These are phyloP conservation scores for Plasmodium falciparum DNA, from an alignment of 169 alveolate species.

Conservation along the genomic window DNA sequence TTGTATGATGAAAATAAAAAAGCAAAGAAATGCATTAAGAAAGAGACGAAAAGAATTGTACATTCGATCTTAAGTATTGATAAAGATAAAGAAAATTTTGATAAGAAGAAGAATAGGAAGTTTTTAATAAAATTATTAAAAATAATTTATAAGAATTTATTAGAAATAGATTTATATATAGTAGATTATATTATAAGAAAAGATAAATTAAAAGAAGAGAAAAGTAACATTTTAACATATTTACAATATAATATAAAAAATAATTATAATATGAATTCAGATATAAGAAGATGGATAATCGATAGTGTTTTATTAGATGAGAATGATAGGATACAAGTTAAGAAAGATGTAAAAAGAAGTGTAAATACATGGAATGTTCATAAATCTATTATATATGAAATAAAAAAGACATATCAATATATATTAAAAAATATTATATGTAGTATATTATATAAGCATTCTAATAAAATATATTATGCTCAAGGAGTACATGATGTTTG, in stretches of 20 bases:
- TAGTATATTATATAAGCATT: slow-evolving; percentile 71
- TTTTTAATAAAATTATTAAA: slow-evolving; percentile 56
- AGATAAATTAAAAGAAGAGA: slow-evolving; percentile 3
- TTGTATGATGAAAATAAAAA: neutral
- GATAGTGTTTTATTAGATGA: slow-evolving; percentile 69
- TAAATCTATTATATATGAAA: slow-evolving; percentile 58
- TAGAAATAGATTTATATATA: slow-evolving; percentile 61
- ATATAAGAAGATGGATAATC: slow-evolving; percentile 52
- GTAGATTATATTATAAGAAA: slow-evolving; percentile 56
- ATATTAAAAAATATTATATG: slow-evolving; percentile 72
- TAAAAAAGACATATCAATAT: slow-evolving; percentile 68
- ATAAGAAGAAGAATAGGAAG: slow-evolving; percentile 45
- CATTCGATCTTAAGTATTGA: slow-evolving; percentile 23
- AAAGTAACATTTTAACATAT: slow-evolving; percentile 19
- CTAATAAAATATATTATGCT: slow-evolving; percentile 66
- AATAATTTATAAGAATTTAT: slow-evolving; percentile 45
- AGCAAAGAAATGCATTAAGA: slow-evolving; percentile 19
- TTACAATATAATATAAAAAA: slow-evolving; percentile 61
- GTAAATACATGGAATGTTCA: slow-evolving; percentile 73
- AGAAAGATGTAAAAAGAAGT: slow-evolving; percentile 71
- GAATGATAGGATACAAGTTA: slow-evolving; percentile 60
- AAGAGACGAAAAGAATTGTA: slow-evolving; percentile 25
- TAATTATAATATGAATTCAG: slow-evolving; percentile 51
- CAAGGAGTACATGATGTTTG: slow-evolving; percentile 77
- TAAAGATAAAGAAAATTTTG: neutral